A percentile compares a stretch with the other conserved stretches of the same genome.
Conservation (phyloP, 306 rosid genomes). For the Quercus gilva region DNA sequence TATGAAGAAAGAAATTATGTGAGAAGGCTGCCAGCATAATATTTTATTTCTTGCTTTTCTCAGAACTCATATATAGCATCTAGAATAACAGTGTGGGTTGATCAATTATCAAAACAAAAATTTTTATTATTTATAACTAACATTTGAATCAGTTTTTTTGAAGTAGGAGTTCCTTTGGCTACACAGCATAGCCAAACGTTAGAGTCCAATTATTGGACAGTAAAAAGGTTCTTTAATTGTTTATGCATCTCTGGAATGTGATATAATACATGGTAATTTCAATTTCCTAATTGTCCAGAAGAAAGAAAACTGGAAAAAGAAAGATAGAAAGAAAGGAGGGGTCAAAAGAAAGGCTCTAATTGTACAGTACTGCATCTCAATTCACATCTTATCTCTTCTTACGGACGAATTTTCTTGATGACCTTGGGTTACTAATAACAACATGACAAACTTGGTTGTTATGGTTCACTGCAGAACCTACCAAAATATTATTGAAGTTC, state of each 20-base stretch:
- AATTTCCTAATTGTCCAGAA: not conserved
- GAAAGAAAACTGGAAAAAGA: not conserved
- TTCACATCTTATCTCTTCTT: slow-evolving; percentile 3
- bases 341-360: slow-evolving; percentile 2
- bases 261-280: not conserved
- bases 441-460: slow-evolving; percentile 15
- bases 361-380: slow-evolving; percentile 8
- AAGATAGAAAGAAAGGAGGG: slow-evolving; percentile 7
- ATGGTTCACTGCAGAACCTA: slow-evolving; percentile 26
- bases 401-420: not conserved
- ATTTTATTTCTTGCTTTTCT: not conserved
- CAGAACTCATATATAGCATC: not conserved
- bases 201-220: slow-evolving; percentile 14
- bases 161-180: not conserved
- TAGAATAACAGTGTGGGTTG: not conserved
- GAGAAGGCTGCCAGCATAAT: slow-evolving; percentile 4
- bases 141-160: not conserved
- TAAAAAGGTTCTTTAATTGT: not conserved
- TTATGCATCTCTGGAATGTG: not conserved
- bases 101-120: not conserved
- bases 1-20: slow-evolving; percentile 8
- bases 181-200: not conserved
- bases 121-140: not conserved
- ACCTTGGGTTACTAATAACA: slow-evolving; percentile 11
- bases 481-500: slow-evolving; percentile 20